phyloP scores from a whole-genome alignment of 305 asterid genomes.

The Coffea humblotiana region DNA sequence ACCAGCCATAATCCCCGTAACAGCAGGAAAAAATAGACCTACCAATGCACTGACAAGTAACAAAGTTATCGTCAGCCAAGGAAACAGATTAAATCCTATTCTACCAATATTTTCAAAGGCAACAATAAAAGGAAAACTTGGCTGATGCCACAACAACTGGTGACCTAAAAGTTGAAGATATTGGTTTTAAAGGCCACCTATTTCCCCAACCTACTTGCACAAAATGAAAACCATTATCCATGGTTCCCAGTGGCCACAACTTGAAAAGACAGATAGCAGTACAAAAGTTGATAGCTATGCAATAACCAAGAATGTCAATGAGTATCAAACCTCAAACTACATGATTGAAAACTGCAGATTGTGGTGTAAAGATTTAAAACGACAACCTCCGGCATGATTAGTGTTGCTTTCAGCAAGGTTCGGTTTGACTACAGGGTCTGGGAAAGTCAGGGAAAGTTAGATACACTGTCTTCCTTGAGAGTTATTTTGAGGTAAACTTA shows the following conservation, averaged over 20 bases:
- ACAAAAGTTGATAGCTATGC: background rate
- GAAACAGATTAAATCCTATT: conserved; percentile 18
- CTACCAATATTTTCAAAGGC: background rate
- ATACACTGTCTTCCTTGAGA: background rate
- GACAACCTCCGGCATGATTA: too few species aligned
- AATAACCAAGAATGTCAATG: background rate
- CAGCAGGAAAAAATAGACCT: conserved; percentile 99
- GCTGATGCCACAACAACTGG: background rate
- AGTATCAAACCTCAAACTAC: background rate
- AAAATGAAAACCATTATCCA: background rate
- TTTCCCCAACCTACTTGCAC: background rate
- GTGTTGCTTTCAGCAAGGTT: background rate
- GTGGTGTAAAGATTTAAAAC: background rate
- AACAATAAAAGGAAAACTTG: background rate
- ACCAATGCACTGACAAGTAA: conserved; percentile 85
- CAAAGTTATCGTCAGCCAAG: conserved; percentile 33
- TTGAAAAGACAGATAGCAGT: background rate
- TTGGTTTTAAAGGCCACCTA: background rate
- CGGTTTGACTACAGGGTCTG: background rate
- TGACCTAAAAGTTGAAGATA: background rate
- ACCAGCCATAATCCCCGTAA: conserved; percentile 99
- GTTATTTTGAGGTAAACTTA: background rate
- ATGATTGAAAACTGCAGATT: background rate
- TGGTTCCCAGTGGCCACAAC: background rate
- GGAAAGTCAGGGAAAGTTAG: background rate